phyloP scores from a whole-genome alignment of 176 grass and related monocot species.

The Tillandsia leiboldiana region DNA sequence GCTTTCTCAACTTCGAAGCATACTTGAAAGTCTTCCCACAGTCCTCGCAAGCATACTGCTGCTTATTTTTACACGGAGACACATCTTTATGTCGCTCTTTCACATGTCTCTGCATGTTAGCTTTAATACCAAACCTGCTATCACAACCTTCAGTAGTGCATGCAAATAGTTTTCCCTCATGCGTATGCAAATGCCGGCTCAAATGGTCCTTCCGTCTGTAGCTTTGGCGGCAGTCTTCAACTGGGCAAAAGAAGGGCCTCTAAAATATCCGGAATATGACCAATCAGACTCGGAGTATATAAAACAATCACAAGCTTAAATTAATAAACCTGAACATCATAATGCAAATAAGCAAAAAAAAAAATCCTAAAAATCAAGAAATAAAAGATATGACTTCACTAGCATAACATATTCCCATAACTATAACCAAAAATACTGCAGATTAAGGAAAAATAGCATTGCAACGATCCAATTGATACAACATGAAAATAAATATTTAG shows the following conservation, averaged over 20 bases:
- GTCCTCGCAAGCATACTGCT: conserved; percentile 44
- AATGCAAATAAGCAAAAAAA: too few relatives aligned
- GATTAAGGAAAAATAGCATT: background rate
- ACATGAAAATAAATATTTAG: conserved; percentile 2
- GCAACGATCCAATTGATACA: background rate
- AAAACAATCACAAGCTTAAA: too few relatives aligned
- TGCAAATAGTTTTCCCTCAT: conserved; percentile 49
- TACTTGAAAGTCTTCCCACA: conserved; percentile 68
- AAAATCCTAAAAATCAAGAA: too few relatives aligned
- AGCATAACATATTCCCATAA: background rate
- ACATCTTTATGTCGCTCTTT: conserved; percentile 39
- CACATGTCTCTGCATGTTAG: conserved; percentile 45
- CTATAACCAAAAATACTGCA: background rate
- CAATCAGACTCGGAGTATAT: background rate
- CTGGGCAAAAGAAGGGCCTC: conserved; percentile 39
- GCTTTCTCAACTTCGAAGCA: conserved; percentile 52
- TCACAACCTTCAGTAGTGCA: conserved; percentile 37
- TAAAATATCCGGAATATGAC: background rate
- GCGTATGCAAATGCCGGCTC: conserved; percentile 47
- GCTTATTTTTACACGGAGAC: conserved; percentile 12
- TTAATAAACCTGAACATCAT: too few relatives aligned
- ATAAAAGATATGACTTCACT: too few relatives aligned
- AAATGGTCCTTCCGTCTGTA: conserved; percentile 62
- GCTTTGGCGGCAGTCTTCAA: conserved; percentile 49
- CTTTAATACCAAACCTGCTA: conserved; percentile 47